phyloP scores from a whole-genome alignment of 1,284 basidiomycete genomes.

The Grifola frondosa region DNA sequence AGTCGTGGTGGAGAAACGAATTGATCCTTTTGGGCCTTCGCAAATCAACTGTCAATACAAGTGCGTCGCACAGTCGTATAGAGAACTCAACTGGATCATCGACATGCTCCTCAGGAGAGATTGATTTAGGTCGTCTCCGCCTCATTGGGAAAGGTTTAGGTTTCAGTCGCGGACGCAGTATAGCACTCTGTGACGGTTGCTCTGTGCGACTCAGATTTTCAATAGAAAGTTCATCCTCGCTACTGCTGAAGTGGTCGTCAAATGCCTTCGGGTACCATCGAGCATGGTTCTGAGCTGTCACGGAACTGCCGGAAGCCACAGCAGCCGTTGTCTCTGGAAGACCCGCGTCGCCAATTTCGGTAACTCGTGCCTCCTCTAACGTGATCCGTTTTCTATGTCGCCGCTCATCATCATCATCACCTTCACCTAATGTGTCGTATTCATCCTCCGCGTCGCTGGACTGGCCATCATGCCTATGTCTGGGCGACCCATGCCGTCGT shows the following conservation, averaged over 20 bases:
- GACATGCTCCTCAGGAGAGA: not conserved
- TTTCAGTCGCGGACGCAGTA: not conserved
- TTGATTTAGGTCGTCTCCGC: not conserved
- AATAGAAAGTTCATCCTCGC: constrained; percentile 9
- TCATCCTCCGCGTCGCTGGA: constrained; percentile 17
- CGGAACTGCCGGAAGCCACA: constrained; percentile 2
- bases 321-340: not conserved
- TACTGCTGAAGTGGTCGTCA: constrained; percentile 16
- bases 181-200: not conserved
- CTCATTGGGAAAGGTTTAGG: constrained; percentile 10
- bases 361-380: too few species aligned
- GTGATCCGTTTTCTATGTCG: too few species aligned
- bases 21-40: too few species aligned
- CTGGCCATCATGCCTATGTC: constrained; percentile 1
- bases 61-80: not conserved
- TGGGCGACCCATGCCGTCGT: constrained; percentile 13
- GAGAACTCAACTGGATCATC: constrained; percentile 2
- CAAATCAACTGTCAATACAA: too few species aligned
- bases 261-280: constrained; percentile 11
- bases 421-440: constrained; percentile 11
- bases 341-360: not conserved
- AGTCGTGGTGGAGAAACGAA: too few species aligned
- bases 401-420: too few species aligned
- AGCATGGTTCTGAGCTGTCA: not conserved
- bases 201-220: not conserved